Conservation (phyloP, 2,329 filamentous ascomycete genomes). For the Lachnellula cervina region DNA sequence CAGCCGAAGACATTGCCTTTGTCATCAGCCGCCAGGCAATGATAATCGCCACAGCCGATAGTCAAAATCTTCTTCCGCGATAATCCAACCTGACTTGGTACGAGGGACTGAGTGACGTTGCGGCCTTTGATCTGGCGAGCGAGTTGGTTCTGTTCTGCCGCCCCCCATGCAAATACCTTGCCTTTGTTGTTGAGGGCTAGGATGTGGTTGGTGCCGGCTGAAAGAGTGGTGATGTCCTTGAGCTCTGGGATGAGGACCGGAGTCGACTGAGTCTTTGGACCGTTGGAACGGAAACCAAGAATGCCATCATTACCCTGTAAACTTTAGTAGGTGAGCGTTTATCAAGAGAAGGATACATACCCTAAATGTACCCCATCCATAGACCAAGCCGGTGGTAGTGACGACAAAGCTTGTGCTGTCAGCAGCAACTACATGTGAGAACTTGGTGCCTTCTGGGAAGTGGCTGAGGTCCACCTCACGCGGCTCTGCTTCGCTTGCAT, state of each 20-base stretch:
- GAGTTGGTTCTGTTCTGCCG: slow-evolving; percentile 64
- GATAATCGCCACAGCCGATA: slow-evolving; percentile 64
- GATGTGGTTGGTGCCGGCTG: slow-evolving; percentile 53
- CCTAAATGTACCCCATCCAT: slow-evolving; percentile 81
- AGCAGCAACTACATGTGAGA: slow-evolving; percentile 63
- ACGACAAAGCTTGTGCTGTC: slow-evolving; percentile 74
- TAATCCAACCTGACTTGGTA: slow-evolving; percentile 31
- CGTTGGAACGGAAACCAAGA: slow-evolving; percentile 44
- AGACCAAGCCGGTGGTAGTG: slow-evolving; percentile 69
- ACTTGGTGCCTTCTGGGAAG: slow-evolving; percentile 57
- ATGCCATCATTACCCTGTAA: slow-evolving; percentile 57
- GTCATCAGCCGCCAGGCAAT: slow-evolving; percentile 70
- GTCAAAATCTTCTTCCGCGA: slow-evolving; percentile 25
- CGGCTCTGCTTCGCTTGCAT: slow-evolving; percentile 68
- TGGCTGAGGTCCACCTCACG: slow-evolving; percentile 51
- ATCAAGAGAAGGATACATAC: slow-evolving; percentile 36
- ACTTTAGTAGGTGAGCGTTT: slow-evolving; percentile 15
- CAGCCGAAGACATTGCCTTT: slow-evolving; percentile 70
- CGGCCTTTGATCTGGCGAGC: slow-evolving; percentile 42
- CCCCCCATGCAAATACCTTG: slow-evolving; percentile 60
- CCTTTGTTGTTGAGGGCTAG: slow-evolving; percentile 55
- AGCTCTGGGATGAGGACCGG: slow-evolving; percentile 52
- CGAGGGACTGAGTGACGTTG: slow-evolving; percentile 23
- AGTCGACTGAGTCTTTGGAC: slow-evolving; percentile 23
- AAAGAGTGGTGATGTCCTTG: slow-evolving; percentile 50